A percentile compares a stretch with the other conserved stretches of the same genome.
Evolutionary conservation across 306 rosid genomes (phyloP).

Genomic region (Dalbergia oliveri): DNA sequence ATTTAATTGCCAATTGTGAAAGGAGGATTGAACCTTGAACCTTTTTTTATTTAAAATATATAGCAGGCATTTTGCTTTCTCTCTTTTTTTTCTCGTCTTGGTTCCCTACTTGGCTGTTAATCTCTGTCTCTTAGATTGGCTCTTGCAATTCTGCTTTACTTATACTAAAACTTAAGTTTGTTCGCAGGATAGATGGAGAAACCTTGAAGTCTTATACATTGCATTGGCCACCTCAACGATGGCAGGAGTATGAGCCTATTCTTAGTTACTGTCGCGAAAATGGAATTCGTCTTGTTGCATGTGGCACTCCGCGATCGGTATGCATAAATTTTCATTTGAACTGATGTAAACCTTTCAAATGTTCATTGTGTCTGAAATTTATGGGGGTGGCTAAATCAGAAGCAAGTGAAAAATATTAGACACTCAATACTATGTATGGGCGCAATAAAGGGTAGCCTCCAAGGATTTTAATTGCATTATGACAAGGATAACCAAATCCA

Average conservation of each 20-base stretch:
- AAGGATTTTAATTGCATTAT: slow-evolving; percentile 22
- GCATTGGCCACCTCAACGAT: slow-evolving; percentile 85
- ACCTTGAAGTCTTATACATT: slow-evolving; percentile 64
- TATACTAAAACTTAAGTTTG: slow-evolving; percentile 27
- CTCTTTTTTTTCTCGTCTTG: background rate
- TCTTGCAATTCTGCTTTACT: slow-evolving; percentile 34
- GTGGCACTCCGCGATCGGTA: slow-evolving; percentile 86
- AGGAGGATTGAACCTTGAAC: background rate
- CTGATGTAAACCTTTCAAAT: slow-evolving; percentile 2
- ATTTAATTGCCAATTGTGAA: background rate
- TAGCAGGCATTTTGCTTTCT: background rate
- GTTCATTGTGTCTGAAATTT: slow-evolving; percentile 19
- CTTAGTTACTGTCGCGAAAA: slow-evolving; percentile 80
- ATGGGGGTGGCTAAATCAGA: slow-evolving; percentile 14
- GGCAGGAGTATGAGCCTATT: slow-evolving; percentile 97
- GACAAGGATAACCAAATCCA: background rate
- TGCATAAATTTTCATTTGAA: slow-evolving; percentile 30
- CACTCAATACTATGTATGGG: slow-evolving; percentile 2
- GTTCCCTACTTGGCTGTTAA: background rate
- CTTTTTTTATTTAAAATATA: background rate
- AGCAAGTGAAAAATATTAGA: slow-evolving; percentile 2
- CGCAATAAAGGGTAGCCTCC: slow-evolving; percentile 8
- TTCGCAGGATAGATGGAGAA: slow-evolving; percentile 89
- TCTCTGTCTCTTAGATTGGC: background rate
- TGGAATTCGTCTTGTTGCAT: slow-evolving; percentile 78